These are phyloP conservation scores for Cenchrus americanus DNA, from an alignment of 176 grass and related monocot species.

Conservation along the genomic window DNA sequence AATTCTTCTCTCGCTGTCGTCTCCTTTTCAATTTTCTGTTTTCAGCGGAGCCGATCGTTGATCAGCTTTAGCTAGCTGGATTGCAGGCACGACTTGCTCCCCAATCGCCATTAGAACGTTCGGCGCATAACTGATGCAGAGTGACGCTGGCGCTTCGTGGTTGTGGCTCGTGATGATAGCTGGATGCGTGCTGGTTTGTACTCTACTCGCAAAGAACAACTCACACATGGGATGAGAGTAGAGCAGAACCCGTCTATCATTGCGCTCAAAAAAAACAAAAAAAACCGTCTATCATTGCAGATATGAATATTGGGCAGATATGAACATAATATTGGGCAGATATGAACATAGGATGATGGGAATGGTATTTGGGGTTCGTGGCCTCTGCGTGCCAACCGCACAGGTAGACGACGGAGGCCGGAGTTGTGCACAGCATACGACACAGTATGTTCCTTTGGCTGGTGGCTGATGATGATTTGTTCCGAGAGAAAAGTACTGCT, in stretches of 20 bases:
- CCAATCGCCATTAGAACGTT: not conserved
- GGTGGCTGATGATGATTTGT: no score
- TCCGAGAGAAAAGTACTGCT: no score
- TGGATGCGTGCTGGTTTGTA: not conserved
- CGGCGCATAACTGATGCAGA: not conserved
- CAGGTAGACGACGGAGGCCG: not conserved
- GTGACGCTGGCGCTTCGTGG: no score
- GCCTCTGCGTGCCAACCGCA: not conserved
- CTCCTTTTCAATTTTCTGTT: conserved; percentile 7
- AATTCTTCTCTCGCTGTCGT: not conserved
- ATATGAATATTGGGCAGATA: not conserved
- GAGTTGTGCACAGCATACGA: not conserved
- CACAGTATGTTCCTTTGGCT: no score
- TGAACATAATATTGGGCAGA: not conserved
- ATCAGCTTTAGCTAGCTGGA: not conserved
- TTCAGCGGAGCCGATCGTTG: not conserved
- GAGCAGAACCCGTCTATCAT: not conserved
- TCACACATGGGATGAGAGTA: no score
- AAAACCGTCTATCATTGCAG: not conserved
- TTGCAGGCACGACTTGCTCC: not conserved
- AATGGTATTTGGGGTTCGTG: not conserved
- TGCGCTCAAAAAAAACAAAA: no score
- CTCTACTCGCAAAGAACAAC: not conserved
- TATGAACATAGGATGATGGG: not conserved
- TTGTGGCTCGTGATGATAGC: not conserved